Evolutionary conservation across 2,329 filamentous ascomycete species (phyloP), one percentile per base, ranked within the genome.

Genomic region (Arthrinium puccinioides): DNA sequence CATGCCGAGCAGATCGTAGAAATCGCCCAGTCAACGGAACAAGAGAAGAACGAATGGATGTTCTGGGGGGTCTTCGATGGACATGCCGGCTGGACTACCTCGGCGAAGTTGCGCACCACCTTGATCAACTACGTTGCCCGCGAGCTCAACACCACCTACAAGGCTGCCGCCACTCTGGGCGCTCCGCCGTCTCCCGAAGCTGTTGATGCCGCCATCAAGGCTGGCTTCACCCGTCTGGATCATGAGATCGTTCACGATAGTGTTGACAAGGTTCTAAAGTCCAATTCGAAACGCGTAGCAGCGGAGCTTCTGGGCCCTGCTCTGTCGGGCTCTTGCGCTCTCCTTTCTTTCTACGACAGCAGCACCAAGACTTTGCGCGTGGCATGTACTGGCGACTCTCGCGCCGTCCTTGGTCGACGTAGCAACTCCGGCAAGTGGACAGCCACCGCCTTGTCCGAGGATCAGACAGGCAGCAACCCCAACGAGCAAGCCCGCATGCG

Each of bases 31-130:
- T 51, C 54, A 16, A 50, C 57, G 23, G 59, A 72, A 25, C 70
- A 73, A 13, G 47, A 70, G 14, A 79, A 71, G 41, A 86, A 76
- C 44, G 94, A 98, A 62, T 98, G 92, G 92, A 97, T 97, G 88
- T 98, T 98, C 61, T 98, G 94, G 92, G 92, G 89, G 40, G 89
- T 98, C 14, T 98, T 97, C 61, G 92, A 98, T 56, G 92, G 92
- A 1, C 48, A 39, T 50, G 94, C 87, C 31, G 92, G 92, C 49
- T 98, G 92, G 92, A 96, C 92, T 5, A 98, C 92, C 6, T 97
- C 92, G 26, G 92, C 92, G 15, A 97, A 95, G 56, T 70, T 98
- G 41, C 84, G 92, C 40, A 88, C 98, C 61, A 83, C 85, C 11
- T 73, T 98, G 39, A 96, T 98, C 50, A 87, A 76, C 46, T 95